Evolutionary conservation across 2,329 filamentous ascomycete species (phyloP).

Genomic region (Ophiostoma sp.): DNA sequence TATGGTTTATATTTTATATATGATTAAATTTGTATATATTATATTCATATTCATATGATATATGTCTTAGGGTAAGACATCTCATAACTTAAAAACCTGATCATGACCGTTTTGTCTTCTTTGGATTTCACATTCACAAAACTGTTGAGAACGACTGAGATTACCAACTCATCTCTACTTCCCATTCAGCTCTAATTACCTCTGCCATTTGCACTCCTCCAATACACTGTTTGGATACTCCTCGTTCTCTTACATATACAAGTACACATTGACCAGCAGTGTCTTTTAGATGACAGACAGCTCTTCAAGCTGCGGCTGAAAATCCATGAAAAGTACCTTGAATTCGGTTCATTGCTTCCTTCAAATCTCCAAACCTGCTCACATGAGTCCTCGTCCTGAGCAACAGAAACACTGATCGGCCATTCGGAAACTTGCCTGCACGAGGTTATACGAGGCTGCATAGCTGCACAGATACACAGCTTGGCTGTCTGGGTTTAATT

Average conservation of each 20-base stretch:
- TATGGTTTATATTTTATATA: too few relatives aligned
- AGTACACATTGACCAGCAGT: not conserved
- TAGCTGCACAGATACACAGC: not conserved
- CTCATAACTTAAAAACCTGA: too few relatives aligned
- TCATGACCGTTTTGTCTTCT: too few relatives aligned
- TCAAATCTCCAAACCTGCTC: not conserved
- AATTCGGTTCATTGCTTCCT: not conserved
- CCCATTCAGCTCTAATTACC: too few relatives aligned
- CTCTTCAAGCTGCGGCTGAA: not conserved
- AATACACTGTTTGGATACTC: not conserved
- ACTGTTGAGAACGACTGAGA: too few relatives aligned
- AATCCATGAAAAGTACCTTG: not conserved
- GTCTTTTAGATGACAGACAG: not conserved
- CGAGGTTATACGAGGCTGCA: not conserved
- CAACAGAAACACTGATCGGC: not conserved
- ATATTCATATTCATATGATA: too few relatives aligned
- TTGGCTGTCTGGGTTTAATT: not conserved
- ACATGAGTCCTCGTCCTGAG: not conserved
- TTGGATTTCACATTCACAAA: too few relatives aligned
- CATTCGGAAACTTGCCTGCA: not conserved
- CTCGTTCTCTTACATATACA: not conserved
- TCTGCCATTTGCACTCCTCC: not conserved
- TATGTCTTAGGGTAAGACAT: too few relatives aligned
- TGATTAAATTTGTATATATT: too few relatives aligned
- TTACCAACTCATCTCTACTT: too few relatives aligned